Evolutionary conservation across 2,329 filamentous ascomycete species (phyloP), one percentile per base, ranked within the genome.

Genomic region (Diaporthe sp.): DNA sequence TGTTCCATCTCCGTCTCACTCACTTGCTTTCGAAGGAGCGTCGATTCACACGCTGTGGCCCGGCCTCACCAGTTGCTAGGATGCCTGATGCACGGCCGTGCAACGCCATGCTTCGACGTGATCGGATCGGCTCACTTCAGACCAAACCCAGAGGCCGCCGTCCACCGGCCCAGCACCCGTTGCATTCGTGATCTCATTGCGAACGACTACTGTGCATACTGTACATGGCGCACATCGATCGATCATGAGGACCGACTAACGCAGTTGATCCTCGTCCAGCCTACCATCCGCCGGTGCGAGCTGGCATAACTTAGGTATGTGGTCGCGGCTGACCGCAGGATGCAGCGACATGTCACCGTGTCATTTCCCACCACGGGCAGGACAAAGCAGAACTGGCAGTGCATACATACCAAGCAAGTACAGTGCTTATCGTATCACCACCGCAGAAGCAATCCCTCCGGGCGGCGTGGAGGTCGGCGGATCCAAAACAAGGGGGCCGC

Each of bases 1-100:
- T 54, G 64, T 68, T 68, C 64, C 64, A 68, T 68, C 40, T 40
- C 30, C 64, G 64, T 68, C 64, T 68, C 64, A 68, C 64, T 68
- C n/a, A 30, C 33, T 35, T 35, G 33, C 33, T 54, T 28, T 52
- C 33, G 1, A 52, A 40, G 33, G 33, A 54, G 8, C 33, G n/a
- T 52, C 30, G 45, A 67, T 52, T 40, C 64, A 19, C 52, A 52
- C 64, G 45, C 64, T 52, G 30, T 17, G 30, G 45, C 52, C 45
- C 22, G 3, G 33, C 33, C 45, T 6, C 9, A 7, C n/a, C 30
- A 40, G 17, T 9, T 52, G 64, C 64, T 33, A 33, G 45, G 33
- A 54, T 28, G 28, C 40, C 15, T 28, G 45, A 15, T 5, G 45
- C 33, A 25, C 47, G 45, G 22, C 33, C 64, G 47, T 68, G 45